These are phyloP conservation scores for Colletotrichum cordylinicola DNA, from an alignment of 2,329 filamentous ascomycete species.

Conservation along the genomic window DNA sequence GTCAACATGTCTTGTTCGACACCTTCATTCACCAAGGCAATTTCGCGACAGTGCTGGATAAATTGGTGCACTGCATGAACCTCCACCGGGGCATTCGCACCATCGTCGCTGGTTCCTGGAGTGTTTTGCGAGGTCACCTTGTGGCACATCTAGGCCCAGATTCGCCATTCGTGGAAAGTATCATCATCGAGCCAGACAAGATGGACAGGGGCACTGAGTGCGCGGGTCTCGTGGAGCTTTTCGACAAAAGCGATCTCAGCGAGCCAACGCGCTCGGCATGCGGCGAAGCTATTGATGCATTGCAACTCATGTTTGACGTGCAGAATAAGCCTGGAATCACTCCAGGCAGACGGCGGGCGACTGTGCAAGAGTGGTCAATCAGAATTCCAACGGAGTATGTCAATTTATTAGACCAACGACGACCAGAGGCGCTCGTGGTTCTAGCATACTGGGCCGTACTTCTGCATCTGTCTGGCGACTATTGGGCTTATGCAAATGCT, in stretches of 20 bases:
- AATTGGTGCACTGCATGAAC: conserved; percentile 44
- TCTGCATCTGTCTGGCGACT: conserved; percentile 38
- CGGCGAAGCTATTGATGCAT: conserved; percentile 26
- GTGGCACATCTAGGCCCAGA: background rate
- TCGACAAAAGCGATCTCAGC: conserved; percentile 21
- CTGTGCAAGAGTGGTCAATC: conserved; percentile 35
- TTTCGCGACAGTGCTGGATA: conserved; percentile 36
- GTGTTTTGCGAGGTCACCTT: background rate
- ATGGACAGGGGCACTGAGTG: conserved; percentile 26
- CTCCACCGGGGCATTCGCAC: conserved; percentile 48
- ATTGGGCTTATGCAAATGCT: conserved; percentile 38
- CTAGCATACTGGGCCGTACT: conserved; percentile 49
- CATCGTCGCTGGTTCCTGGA: conserved; percentile 31
- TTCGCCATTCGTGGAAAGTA: background rate
- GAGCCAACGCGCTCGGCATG: conserved; percentile 25
- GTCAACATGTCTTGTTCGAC: conserved; percentile 55
- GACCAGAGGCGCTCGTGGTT: conserved; percentile 44
- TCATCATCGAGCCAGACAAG: background rate
- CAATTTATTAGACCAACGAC: conserved; percentile 35
- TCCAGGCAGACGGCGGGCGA: conserved; percentile 27
- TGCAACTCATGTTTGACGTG: conserved; percentile 36
- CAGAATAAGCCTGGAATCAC: background rate
- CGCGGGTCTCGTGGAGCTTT: conserved; percentile 26
- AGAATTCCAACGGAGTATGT: conserved; percentile 39
- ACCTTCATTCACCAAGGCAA: conserved; percentile 17